Evolutionary conservation across 106 monocot species (phyloP).

Genomic region (Cymbidium sinense): DNA sequence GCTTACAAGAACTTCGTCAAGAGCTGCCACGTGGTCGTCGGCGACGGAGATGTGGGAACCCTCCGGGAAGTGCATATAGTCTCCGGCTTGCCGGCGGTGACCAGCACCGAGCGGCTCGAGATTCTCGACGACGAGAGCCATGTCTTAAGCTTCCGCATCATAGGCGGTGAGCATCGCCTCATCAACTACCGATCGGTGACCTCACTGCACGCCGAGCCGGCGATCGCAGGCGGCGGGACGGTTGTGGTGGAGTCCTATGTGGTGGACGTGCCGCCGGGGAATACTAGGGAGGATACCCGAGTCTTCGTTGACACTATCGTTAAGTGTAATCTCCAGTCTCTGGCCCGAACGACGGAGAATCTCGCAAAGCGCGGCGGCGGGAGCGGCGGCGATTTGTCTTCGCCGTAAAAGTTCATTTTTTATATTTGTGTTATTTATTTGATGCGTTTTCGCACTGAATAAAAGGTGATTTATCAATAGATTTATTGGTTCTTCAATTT

Average conservation of each 20-base stretch:
- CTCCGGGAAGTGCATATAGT: slow-evolving; percentile 49
- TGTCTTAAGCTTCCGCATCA: slow-evolving; percentile 55
- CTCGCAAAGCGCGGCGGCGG: background rate
- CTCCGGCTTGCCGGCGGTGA: slow-evolving; percentile 57
- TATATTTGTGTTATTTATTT: background rate
- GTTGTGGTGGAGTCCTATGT: slow-evolving; percentile 61
- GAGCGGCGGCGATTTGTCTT: too few species aligned
- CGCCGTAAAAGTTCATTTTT: background rate
- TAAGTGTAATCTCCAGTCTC: slow-evolving; percentile 48
- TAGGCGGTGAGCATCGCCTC: slow-evolving; percentile 63
- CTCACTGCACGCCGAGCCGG: slow-evolving; percentile 31
- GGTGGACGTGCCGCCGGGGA: slow-evolving; percentile 57
- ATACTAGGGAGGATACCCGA: slow-evolving; percentile 49
- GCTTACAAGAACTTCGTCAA: slow-evolving; percentile 62
- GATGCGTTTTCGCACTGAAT: background rate
- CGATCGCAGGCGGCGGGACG: slow-evolving; percentile 10
- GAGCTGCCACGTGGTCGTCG: slow-evolving; percentile 45
- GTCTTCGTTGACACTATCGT: slow-evolving; percentile 69
- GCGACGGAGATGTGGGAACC: slow-evolving; percentile 38
- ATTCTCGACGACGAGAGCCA: slow-evolving; percentile 63
- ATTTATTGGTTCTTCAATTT: too few species aligned
- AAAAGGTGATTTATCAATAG: background rate
- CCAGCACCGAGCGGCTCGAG: slow-evolving; percentile 54
- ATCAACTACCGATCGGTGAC: slow-evolving; percentile 58
- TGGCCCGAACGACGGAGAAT: slow-evolving; percentile 36